These are phyloP conservation scores for Syzygium aqueum DNA, from an alignment of 345 rosid genomes.

Conservation along the genomic window DNA sequence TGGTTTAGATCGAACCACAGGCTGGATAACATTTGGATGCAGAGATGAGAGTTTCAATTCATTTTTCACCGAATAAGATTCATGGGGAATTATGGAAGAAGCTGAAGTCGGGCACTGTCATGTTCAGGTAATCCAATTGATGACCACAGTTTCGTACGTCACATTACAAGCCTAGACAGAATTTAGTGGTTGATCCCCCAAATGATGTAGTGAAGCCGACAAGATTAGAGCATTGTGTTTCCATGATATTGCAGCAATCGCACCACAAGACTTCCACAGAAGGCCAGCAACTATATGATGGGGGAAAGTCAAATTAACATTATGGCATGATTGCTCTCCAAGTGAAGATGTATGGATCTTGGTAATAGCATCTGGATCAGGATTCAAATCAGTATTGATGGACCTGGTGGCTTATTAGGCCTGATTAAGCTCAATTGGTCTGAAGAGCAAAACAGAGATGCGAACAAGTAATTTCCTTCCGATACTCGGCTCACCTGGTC, in stretches of 20 bases:
- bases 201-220: not conserved
- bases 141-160: not conserved
- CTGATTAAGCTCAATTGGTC: not conserved
- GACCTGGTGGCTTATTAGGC: not conserved
- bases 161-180: not conserved
- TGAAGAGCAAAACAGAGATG: not conserved
- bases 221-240: no score
- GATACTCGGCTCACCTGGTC: not conserved
- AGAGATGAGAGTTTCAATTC: not conserved
- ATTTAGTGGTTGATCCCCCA: not conserved
- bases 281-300: not conserved
- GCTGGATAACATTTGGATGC: not conserved
- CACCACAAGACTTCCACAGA: not conserved
- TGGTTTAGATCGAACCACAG: not conserved
- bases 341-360: not conserved
- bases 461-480: not conserved
- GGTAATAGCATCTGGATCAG: not conserved
- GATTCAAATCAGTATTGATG: not conserved
- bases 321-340: not conserved
- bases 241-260: no score
- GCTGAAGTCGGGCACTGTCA: not conserved
- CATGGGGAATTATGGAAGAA: not conserved
- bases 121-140: rapidly evolving
- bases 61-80: not conserved
- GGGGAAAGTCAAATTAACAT: not conserved